Percentiles rank a stretch among this genome's conserved stretches.
Conservation (phyloP, 352 stramenopile species). For the Thalassiosira mediterranea region DNA sequence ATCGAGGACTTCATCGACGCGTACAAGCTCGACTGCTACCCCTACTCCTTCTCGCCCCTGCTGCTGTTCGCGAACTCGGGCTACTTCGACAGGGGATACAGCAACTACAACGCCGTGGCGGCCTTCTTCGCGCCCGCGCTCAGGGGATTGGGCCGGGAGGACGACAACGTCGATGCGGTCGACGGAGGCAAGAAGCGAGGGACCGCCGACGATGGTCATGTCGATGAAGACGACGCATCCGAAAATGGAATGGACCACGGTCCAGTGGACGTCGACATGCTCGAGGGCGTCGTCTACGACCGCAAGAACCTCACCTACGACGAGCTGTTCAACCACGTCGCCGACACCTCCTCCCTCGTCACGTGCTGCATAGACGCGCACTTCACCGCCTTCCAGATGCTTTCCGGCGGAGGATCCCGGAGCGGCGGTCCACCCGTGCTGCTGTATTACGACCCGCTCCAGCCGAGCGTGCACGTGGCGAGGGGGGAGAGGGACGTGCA, state of each 20-base stretch:
- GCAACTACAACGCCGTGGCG: constrained; percentile 67
- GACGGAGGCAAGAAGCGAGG: constrained; percentile 1
- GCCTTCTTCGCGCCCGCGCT: constrained; percentile 57
- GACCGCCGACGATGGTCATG: constrained; percentile 1
- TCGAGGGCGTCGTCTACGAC: constrained; percentile 60
- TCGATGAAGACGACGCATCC: neutral
- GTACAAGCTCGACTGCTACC: constrained; percentile 64
- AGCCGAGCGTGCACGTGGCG: constrained; percentile 21
- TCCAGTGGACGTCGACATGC: constrained; percentile 50
- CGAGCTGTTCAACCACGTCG: constrained; percentile 60
- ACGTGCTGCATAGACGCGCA: constrained; percentile 73
- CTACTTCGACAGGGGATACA: constrained; percentile 68
- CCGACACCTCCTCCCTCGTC: constrained; percentile 46
- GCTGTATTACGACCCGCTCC: constrained; percentile 63
- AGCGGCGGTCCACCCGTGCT: constrained; percentile 13
- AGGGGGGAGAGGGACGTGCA: constrained; percentile 39
- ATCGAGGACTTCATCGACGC: constrained; percentile 23
- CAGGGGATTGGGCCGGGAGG: constrained; percentile 12
- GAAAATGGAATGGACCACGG: constrained; percentile 1
- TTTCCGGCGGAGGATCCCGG: constrained; percentile 19
- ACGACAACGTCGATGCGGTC: constrained; percentile 5
- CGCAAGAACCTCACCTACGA: constrained; percentile 69
- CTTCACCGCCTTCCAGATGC: constrained; percentile 67
- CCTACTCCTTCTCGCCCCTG: constrained; percentile 65
- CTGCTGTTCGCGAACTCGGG: constrained; percentile 45